Evolutionary conservation across 345 rosid genomes (phyloP), one percentile per base, ranked within the genome.

Genomic region (Salix udensis): DNA sequence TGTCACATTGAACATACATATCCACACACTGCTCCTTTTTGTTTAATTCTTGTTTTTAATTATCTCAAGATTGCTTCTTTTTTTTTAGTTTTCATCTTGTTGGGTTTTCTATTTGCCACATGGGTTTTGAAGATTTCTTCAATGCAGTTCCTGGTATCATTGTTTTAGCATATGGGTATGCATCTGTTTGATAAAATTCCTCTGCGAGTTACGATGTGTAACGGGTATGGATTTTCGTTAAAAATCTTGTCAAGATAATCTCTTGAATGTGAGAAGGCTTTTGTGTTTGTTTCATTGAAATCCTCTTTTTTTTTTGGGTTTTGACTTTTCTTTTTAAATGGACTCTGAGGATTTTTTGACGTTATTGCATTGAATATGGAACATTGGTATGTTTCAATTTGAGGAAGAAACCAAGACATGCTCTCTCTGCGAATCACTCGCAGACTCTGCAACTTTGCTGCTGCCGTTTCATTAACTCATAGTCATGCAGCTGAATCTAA

Each of bases 381-480:
- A 12, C n/a, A 71, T 70, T 84, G 88, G 83, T 52, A 86, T 88
- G 91, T 84, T 81, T 82, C 78, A 69, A 67, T 71, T 85, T 68
- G 87, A 84, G 80, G 78, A 30, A 78, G 81, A 81, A 74, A 42
- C 74, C 77, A 76, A 84, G 87, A 88, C 76, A 91, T 91, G 95
- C 90, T 84, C 74, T 81, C 86, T 82, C 86, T 87, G 90, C 91
- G 86, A 77, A 76, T 68, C 3, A 64, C 76, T 82, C 88, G 91
- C 88, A 86, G 91, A 87, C 86, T 86, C 71, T 84, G 83, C 79
- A 70, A 74, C 82, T 64, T 85, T 78, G 79, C 82, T 66, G 77
- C 83, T 65, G 80, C 84, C 39, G 65, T 85, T 81, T 74, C 79
- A 3, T 83, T 89, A 1, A 78, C 37, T 48, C 70, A 60, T 53